phyloP scores from a whole-genome alignment of 2,329 filamentous ascomycete genomes.

The Dothiorella sarmentorum region DNA sequence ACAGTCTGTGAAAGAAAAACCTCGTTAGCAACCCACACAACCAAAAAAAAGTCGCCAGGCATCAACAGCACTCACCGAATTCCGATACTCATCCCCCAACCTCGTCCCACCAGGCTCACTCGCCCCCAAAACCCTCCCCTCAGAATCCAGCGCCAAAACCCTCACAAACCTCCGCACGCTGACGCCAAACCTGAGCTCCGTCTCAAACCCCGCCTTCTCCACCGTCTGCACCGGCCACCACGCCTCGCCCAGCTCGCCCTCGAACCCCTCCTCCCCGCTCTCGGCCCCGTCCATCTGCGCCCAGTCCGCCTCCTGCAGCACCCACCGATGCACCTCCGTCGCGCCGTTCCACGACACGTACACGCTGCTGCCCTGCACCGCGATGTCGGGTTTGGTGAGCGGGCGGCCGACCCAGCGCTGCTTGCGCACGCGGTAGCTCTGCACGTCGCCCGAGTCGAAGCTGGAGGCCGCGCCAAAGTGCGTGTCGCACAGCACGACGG shows the following conservation, averaged over 20 bases:
- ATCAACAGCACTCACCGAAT: slow-evolving; percentile 1
- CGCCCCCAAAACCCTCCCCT: slow-evolving; percentile 13
- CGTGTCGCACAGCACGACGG: slow-evolving; percentile 41
- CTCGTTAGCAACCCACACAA: not conserved
- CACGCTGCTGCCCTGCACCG: slow-evolving; percentile 18
- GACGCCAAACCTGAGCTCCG: slow-evolving; percentile 17
- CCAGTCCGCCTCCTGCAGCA: slow-evolving; percentile 27
- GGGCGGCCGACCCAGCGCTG: slow-evolving; percentile 25
- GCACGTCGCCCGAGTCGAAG: slow-evolving; percentile 29
- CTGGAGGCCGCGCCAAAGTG: slow-evolving; percentile 35
- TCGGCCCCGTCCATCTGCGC: slow-evolving; percentile 5
- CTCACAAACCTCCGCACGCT: slow-evolving; percentile 14
- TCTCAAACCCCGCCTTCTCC: slow-evolving; percentile 21
- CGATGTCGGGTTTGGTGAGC: slow-evolving; percentile 22
- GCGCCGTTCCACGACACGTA: slow-evolving; percentile 31
- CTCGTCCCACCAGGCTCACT: not conserved
- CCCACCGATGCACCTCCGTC: slow-evolving; percentile 27
- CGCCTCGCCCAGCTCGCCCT: not conserved
- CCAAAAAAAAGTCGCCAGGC: not conserved
- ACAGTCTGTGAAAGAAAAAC: not conserved
- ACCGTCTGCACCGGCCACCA: slow-evolving; percentile 18
- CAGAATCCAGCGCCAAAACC: slow-evolving; percentile 19
- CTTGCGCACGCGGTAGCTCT: slow-evolving; percentile 38
- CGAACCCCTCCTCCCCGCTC: slow-evolving; percentile 21
- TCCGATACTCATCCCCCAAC: slow-evolving; percentile 2